Percentiles rank a stretch among this genome's conserved stretches.
Conservation (phyloP, 148 eudicot genomes). For the Diospyros kaki region DNA sequence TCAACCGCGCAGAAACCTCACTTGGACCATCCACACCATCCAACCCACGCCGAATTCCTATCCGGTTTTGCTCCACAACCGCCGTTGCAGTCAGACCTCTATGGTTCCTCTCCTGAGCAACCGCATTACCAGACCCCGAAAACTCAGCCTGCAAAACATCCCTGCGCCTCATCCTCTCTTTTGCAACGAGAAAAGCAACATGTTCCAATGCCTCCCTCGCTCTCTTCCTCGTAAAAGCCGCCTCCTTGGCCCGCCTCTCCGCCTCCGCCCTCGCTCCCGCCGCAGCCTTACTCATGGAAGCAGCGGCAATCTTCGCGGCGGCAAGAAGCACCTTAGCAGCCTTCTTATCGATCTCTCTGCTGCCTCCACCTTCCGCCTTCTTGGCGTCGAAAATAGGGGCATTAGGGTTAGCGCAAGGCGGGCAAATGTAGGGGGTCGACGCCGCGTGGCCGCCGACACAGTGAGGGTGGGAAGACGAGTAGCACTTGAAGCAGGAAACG, state of each 20-base stretch:
- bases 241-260: slow-evolving; percentile 67
- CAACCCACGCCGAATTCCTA: slow-evolving; percentile 7
- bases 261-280: slow-evolving; percentile 44
- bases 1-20: slow-evolving; percentile 36
- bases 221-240: slow-evolving; percentile 59
- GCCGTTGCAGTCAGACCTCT: not conserved
- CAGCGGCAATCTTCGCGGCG: slow-evolving; percentile 65
- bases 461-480: slow-evolving; percentile 48
- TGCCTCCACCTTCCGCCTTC: not conserved
- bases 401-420: slow-evolving; percentile 44
- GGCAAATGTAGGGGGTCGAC: slow-evolving; percentile 51
- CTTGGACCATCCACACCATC: slow-evolving; percentile 27
- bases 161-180: slow-evolving; percentile 26
- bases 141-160: slow-evolving; percentile 8
- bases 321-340: slow-evolving; percentile 52
- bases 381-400: slow-evolving; percentile 36
- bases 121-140: slow-evolving; percentile 9
- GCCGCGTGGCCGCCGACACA: slow-evolving; percentile 30
- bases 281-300: slow-evolving; percentile 54
- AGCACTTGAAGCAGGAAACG: slow-evolving; percentile 55
- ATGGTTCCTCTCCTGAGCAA: slow-evolving; percentile 2
- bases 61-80: slow-evolving; percentile 9
- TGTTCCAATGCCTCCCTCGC: slow-evolving; percentile 71
- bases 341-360: slow-evolving; percentile 37
- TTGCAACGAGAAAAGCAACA: slow-evolving; percentile 23